phyloP scores from a whole-genome alignment of 2,329 filamentous ascomycete genomes.

The Penicillium sp. region DNA sequence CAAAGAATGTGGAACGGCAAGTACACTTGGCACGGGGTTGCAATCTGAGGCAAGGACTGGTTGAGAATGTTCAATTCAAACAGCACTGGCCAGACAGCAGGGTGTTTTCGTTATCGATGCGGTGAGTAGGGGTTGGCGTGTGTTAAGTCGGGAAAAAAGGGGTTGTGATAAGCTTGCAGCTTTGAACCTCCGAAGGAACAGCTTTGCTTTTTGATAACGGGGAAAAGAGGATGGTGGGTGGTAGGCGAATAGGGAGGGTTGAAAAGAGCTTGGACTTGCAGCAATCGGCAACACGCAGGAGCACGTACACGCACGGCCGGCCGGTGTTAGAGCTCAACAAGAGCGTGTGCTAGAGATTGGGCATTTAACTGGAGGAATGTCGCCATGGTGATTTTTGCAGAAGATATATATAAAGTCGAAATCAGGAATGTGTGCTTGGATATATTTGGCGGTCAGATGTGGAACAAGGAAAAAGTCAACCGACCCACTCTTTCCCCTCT shows the following conservation, averaged over 20 bases:
- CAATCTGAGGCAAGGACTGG: conserved; percentile 12
- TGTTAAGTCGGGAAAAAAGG: conserved; percentile 8
- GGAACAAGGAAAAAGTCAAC: neutral
- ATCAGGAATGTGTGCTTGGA: conserved; percentile 10
- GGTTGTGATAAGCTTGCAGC: conserved; percentile 22
- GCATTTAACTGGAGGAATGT: conserved; percentile 25
- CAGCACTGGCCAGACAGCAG: neutral
- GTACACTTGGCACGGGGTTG: conserved; percentile 11
- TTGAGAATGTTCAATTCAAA: conserved; percentile 11
- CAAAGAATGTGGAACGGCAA: conserved; percentile 13
- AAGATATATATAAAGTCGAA: conserved; percentile 2
- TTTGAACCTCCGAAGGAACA: neutral
- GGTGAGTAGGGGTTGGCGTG: conserved; percentile 17
- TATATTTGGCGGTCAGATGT: conserved; percentile 4
- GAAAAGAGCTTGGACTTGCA: conserved; percentile 3
- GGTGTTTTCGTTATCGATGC: conserved; percentile 22
- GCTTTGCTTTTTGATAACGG: neutral
- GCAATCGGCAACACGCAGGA: conserved; percentile 17
- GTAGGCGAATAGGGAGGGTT: conserved; percentile 15
- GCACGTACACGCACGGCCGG: conserved; percentile 4
- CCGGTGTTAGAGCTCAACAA: conserved; percentile 21
- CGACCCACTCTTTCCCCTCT: neutral
- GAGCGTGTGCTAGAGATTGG: conserved; percentile 20
- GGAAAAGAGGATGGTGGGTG: conserved; percentile 2
- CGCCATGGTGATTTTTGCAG: conserved; percentile 12